These are phyloP conservation scores for Endocarpon pusillum DNA, from an alignment of 495 filamentous ascomycete genomes.

Conservation along the genomic window DNA sequence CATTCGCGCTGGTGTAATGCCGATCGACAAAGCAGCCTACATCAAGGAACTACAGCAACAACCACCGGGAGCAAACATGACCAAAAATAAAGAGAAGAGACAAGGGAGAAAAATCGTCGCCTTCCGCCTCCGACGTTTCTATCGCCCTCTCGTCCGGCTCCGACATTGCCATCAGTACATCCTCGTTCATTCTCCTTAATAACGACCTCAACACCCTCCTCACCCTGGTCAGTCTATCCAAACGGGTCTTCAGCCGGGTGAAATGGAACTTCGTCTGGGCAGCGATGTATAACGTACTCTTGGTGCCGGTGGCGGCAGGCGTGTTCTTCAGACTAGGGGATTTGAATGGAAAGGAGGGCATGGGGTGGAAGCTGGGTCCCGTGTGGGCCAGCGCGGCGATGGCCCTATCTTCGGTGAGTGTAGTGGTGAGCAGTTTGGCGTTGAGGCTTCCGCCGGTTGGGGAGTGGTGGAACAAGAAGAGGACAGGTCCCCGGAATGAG, in stretches of 20 bases:
- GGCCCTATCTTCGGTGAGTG: slow-evolving; percentile 71
- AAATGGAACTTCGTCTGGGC: slow-evolving; percentile 85
- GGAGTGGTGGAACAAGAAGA: too few species aligned
- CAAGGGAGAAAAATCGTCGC: slow-evolving; percentile 37
- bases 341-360: slow-evolving; percentile 25
- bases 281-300: slow-evolving; percentile 62
- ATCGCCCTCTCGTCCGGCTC: slow-evolving; percentile 72
- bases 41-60: slow-evolving; percentile 55
- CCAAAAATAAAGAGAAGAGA: slow-evolving; percentile 2
- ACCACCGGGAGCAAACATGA: slow-evolving; percentile 1
- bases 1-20: slow-evolving; percentile 77
- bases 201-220: slow-evolving; percentile 52
- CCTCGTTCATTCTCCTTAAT: slow-evolving; percentile 73
- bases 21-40: slow-evolving; percentile 71
- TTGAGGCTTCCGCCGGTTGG: too few species aligned
- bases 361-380: slow-evolving; percentile 40
- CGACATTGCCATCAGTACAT: slow-evolving; percentile 68
- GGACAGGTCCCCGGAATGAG: too few species aligned
- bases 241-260: slow-evolving; percentile 57
- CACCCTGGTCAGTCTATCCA: slow-evolving; percentile 53
- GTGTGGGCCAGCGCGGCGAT: slow-evolving; percentile 80
- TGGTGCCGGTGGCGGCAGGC: slow-evolving; percentile 73
- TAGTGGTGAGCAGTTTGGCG: slow-evolving; percentile 55
- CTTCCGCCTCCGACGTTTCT: slow-evolving; percentile 63
- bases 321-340: slow-evolving; percentile 53